Evolutionary conservation across 2,329 filamentous ascomycete species (phyloP), one percentile per base, ranked within the genome.

Genomic region (Aspergillus sojae): DNA sequence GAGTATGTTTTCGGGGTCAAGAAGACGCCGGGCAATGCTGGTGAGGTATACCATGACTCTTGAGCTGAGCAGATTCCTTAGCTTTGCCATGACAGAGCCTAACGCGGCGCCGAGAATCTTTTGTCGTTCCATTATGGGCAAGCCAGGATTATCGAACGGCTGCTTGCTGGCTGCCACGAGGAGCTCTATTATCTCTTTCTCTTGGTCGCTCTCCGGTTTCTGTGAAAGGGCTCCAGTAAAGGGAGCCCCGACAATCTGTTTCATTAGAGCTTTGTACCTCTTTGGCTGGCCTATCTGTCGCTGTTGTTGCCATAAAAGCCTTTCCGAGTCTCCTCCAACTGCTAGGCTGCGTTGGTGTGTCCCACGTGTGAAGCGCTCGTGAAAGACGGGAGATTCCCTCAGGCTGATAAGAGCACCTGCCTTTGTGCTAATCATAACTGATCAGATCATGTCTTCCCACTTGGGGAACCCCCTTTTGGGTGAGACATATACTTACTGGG

Each of bases 261-360:
- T 81, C 75, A 80, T 74, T 52, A 79, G 67, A 34, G 72, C 72
- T 48, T 79, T 79, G 69, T 75, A 78, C 53, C 75, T 71, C 64
- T 78, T 79, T 6, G 58, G 67, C 46, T 43, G 41, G 39, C 59
- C 55, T 10, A 46, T 32, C 7, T 41, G 64, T 2, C 48, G 45
- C 26, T 64, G 23, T 23, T 66, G 65, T 19, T 62, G 58, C 67
- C 68, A 71, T 10, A 68, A 16, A 28, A 34, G 58, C 52, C 65
- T 58, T 9, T 58, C 39, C 3, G 45, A 1, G 12, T 65, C 53
- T 6, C 45, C 28, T 11, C 46, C 46, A 11, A 62, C 39, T 28
- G 61, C 48, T 43, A 60, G 36, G 5, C 36, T 41, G 19, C 23
- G 58, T 45, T 55, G 58, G n/a, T 54, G 50, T 2, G 58, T n/a